Evolutionary conservation across 805 yeast genomes (phyloP), one percentile per base, ranked within the genome.

Genomic region (Kluyveromyces starmeri): DNA sequence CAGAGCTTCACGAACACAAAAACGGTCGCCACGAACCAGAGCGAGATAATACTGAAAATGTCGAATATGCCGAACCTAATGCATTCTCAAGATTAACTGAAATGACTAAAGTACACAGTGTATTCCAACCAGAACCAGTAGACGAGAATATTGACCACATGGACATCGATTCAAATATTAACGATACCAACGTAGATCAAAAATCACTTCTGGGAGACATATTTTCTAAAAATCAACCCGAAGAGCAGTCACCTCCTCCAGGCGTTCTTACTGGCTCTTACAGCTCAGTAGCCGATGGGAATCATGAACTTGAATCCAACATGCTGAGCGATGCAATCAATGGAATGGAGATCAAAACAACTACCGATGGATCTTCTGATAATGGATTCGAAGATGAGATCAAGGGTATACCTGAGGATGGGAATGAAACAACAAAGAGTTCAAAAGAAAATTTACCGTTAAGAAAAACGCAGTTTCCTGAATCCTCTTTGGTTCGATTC

Each of bases 81-180:
- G 42, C 39, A 7, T 32, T 35, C 5, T 28, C 43, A 15, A 47
- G 40, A 30, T 26, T 55, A n/a, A 50, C 54, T 7, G 59, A 55
- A 27, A 53, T 56, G 52, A 56, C 61, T 1, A 53, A 53, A 35
- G 50, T 56, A 10, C 44, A 54, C 10, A 55, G 60, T 38, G 41
- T 56, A 19, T 53, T 48, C 36, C 58, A 55, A 36, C 34, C 41
- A 3, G 37, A 44, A 16, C 28, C 37, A 17, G 37, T 34, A 7
- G 33, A 41, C 24, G 40, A 41, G 31, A 27, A 34, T 8, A 39
- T 37, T 16, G 41, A 33, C 13, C 16, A 28, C 13, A 39, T 36
- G 17, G 47, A 37, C 16, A 45, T 49, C 7, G 48, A 45, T 32
- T 34, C 53, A 14, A 50, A 53, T 38, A 58, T 50, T 25, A 17